Evolutionary conservation across 2,329 filamentous ascomycete species (phyloP).

Genomic region (Rutstroemia sp.): DNA sequence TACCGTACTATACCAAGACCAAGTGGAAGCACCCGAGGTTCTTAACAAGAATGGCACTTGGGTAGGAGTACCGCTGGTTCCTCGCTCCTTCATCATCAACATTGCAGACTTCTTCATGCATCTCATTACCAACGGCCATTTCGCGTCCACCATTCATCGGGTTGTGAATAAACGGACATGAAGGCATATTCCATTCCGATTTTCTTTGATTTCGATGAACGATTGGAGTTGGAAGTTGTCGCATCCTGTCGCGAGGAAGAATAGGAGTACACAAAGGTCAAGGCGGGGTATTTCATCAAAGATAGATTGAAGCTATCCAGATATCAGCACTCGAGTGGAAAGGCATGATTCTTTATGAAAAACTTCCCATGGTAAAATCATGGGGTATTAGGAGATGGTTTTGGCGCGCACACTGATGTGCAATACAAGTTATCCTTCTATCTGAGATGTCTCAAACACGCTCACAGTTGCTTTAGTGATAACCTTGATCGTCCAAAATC

Average conservation of each 20-base stretch:
- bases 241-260: not conserved
- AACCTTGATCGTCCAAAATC: not conserved
- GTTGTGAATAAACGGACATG: slow-evolving; percentile 13
- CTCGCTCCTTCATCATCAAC: not conserved
- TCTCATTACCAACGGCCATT: slow-evolving; percentile 13
- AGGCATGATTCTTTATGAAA: not conserved
- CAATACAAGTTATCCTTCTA: not conserved
- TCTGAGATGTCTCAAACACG: not conserved
- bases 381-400: not conserved
- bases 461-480: not conserved
- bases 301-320: not conserved
- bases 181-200: not conserved
- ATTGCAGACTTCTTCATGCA: slow-evolving; percentile 19
- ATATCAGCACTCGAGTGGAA: not conserved
- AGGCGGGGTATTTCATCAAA: not conserved
- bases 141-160: slow-evolving; percentile 16
- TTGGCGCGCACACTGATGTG: not conserved
- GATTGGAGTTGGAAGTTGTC: not conserved
- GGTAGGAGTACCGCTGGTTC: not conserved
- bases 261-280: not conserved
- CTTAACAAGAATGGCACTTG: not conserved
- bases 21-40: not conserved
- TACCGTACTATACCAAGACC: not conserved
- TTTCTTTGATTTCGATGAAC: not conserved
- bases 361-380: too few relatives aligned